Percentiles rank a stretch among this genome's conserved stretches.
Evolutionary conservation across 352 stramenopile genomes (phyloP).

Genomic region (Pythium grandisporangium): DNA sequence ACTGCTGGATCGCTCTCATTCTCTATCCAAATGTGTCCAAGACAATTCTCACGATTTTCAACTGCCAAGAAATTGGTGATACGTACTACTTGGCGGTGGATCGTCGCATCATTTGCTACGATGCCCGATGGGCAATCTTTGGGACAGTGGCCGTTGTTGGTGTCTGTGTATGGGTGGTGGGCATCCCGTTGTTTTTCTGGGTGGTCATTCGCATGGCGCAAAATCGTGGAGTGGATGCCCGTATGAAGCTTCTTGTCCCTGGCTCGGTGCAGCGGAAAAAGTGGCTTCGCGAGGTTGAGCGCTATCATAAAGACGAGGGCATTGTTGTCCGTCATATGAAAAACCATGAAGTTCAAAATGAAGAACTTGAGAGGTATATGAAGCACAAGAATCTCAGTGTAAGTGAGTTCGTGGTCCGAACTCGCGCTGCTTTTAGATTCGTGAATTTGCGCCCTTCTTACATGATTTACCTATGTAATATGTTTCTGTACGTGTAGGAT

Average conservation of each 20-base stretch:
- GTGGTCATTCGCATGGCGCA: conserved; percentile 61
- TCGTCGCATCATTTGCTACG: conserved; percentile 62
- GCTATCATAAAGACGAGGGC: conserved; percentile 31
- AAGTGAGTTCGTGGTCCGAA: background rate
- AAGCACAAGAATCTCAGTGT: conserved; percentile 62
- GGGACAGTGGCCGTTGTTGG: conserved; percentile 40
- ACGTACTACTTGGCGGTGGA: conserved; percentile 55
- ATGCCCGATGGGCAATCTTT: conserved; percentile 54
- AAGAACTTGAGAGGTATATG: conserved; percentile 70
- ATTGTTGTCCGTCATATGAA: conserved; percentile 49
- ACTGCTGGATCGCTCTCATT: conserved; percentile 67
- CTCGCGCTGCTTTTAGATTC: no score
- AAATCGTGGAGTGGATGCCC: conserved; percentile 34
- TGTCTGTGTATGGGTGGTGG: conserved; percentile 59
- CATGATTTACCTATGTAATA: conserved; percentile 3
- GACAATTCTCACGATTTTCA: conserved; percentile 74
- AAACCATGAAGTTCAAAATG: conserved; percentile 40
- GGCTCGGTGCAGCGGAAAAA: conserved; percentile 36
- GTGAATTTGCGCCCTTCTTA: no score
- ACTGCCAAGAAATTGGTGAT: conserved; percentile 61
- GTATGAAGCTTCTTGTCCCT: conserved; percentile 34
- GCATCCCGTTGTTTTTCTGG: conserved; percentile 75
- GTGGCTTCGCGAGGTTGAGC: conserved; percentile 49
- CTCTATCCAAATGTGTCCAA: conserved; percentile 74
- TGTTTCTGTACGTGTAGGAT: conserved; percentile 21